phyloP scores from a whole-genome alignment of 208 protist genomes.

The Balamuthia mandrillaris region DNA sequence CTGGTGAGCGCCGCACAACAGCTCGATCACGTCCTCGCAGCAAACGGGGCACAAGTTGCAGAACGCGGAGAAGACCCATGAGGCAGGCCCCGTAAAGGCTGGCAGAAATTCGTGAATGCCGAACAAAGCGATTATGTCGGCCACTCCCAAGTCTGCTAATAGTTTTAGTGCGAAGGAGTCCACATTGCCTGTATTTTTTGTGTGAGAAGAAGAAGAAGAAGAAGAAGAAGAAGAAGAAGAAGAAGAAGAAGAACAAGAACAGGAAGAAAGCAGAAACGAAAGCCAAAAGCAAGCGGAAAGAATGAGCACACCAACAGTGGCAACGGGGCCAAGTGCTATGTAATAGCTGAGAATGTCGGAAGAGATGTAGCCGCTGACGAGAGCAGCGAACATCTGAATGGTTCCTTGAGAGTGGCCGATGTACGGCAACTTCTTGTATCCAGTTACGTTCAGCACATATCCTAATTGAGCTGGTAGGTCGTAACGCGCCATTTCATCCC shows the following conservation, averaged over 20 bases:
- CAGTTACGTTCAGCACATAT: background rate
- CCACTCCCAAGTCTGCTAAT: background rate
- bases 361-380: background rate
- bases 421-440: conserved; percentile 15
- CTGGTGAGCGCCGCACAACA: conserved; percentile 6
- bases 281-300: background rate
- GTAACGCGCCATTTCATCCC: conserved; percentile 51
- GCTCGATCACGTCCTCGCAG: conserved; percentile 6
- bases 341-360: background rate
- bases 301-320: background rate
- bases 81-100: background rate
- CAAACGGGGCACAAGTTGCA: conserved; percentile 43
- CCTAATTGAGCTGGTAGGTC: conserved; percentile 45
- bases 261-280: background rate
- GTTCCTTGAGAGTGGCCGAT: conserved; percentile 47
- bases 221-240: background rate
- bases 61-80: background rate
- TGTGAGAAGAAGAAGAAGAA: background rate
- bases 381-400: background rate
- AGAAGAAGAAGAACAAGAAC: background rate
- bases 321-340: background rate
- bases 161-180: background rate
- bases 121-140: background rate
- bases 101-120: background rate
- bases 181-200: background rate